phyloP scores from a whole-genome alignment of 768 basidiomycete species.

The Boletus vinaceobasis region DNA sequence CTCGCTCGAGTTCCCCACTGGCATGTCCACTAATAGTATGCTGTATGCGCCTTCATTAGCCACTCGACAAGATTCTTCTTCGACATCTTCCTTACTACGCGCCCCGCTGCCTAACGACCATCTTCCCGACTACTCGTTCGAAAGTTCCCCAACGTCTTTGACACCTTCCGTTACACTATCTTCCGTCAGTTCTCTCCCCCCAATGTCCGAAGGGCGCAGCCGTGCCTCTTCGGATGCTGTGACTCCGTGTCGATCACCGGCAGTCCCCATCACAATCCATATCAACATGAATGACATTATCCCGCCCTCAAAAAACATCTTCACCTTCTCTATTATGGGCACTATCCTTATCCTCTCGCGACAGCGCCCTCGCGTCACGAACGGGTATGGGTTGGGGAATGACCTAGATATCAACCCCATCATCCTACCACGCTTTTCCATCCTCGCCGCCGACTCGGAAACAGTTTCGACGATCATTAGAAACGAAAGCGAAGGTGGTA shows the following conservation, averaged over 20 bases:
- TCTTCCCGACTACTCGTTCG: conserved; percentile 74
- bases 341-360: conserved; percentile 58
- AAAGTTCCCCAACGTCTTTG: conserved; percentile 53
- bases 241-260: conserved; percentile 41
- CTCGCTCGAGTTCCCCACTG: conserved; percentile 45
- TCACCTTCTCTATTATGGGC: conserved; percentile 65
- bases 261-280: conserved; percentile 66
- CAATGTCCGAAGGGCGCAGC: conserved; percentile 33
- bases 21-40: conserved; percentile 16
- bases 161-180: conserved; percentile 41
- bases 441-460: conserved; percentile 66
- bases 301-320: conserved; percentile 58
- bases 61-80: conserved; percentile 41
- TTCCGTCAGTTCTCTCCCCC: conserved; percentile 37
- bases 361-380: conserved; percentile 24
- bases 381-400: conserved; percentile 19
- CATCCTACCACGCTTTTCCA: conserved; percentile 63
- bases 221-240: conserved; percentile 36
- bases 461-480: conserved; percentile 53
- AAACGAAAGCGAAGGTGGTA: conserved; percentile 52
- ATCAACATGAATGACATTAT: conserved; percentile 78
- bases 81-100: conserved; percentile 65
- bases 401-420: conserved; percentile 48
- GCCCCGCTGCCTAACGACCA: conserved; percentile 67
- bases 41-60: conserved; percentile 21